Conservation (phyloP, 2,329 filamentous ascomycete genomes). For the Coniochaeta sp. region DNA sequence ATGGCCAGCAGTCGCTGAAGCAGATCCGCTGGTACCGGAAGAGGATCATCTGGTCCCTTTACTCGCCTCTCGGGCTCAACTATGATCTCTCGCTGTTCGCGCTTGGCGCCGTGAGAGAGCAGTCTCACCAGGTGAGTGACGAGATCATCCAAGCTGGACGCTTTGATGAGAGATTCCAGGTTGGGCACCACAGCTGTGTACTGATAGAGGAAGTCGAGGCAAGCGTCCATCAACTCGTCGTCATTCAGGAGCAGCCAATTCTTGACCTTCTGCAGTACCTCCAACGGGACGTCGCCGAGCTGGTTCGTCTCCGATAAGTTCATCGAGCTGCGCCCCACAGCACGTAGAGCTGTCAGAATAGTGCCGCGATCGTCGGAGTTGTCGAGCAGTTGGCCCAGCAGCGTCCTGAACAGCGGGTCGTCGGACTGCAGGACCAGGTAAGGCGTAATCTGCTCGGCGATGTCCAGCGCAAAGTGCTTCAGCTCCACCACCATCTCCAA, state of each 20-base stretch:
- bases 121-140: constrained; percentile 75
- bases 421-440: constrained; percentile 65
- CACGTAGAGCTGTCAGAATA: constrained; percentile 72
- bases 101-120: constrained; percentile 66
- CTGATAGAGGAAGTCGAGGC: constrained; percentile 91
- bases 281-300: constrained; percentile 61
- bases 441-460: constrained; percentile 82
- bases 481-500: constrained; percentile 71
- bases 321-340: constrained; percentile 82
- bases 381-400: constrained; percentile 50
- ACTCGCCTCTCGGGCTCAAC: constrained; percentile 51
- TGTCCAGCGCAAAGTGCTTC: constrained; percentile 86
- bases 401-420: constrained; percentile 71
- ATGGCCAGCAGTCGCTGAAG: constrained; percentile 66
- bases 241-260: constrained; percentile 78
- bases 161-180: constrained; percentile 63
- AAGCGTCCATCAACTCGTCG: constrained; percentile 81
- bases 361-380: constrained; percentile 70
- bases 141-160: constrained; percentile 57
- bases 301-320: constrained; percentile 73
- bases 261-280: constrained; percentile 59
- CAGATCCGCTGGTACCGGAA: constrained; percentile 66
- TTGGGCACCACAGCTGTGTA: constrained; percentile 85
- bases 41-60: constrained; percentile 52
- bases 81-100: constrained; percentile 51